These are phyloP conservation scores for Sporobolomyces pararoseus DNA, from an alignment of 768 basidiomycete species.

Conservation along the genomic window DNA sequence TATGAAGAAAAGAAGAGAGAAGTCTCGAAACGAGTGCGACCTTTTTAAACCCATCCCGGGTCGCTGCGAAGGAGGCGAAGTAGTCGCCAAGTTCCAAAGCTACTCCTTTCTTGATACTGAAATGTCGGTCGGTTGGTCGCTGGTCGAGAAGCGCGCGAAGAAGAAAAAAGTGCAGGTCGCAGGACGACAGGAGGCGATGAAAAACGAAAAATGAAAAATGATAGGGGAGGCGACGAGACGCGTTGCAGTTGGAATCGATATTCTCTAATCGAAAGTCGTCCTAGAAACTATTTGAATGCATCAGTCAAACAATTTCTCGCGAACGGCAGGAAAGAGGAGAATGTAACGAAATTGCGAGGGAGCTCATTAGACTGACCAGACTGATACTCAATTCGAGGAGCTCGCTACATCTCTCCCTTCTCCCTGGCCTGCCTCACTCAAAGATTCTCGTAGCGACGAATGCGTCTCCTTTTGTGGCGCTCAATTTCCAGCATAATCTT, in stretches of 20 bases:
- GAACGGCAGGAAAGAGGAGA: constrained; percentile 11
- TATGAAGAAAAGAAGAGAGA: neutral
- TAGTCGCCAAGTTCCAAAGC: constrained; percentile 8
- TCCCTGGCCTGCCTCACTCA: neutral
- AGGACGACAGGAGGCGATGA: constrained; percentile 5
- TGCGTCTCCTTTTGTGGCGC: neutral
- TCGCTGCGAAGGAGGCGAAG: constrained; percentile 4
- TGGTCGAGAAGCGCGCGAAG: neutral
- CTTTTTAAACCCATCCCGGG: neutral
- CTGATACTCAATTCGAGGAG: neutral
- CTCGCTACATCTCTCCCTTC: neutral
- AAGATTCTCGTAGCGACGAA: neutral
- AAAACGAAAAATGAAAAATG: neutral
- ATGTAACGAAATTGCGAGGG: no score
- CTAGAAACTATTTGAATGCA: no score
- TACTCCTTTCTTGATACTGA: neutral
- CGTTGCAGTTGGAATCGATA: neutral
- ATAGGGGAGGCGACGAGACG: constrained; percentile 1
- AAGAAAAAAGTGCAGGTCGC: constrained; percentile 6
- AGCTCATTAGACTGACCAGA: no score
- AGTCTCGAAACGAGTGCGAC: neutral
- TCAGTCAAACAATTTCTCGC: no score
- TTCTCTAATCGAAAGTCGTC: no score
- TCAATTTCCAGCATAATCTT: constrained; percentile 20
- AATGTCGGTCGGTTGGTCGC: neutral